Conservation (phyloP, 768 basidiomycete genomes). For the Pulveroboletus ravenelii region DNA sequence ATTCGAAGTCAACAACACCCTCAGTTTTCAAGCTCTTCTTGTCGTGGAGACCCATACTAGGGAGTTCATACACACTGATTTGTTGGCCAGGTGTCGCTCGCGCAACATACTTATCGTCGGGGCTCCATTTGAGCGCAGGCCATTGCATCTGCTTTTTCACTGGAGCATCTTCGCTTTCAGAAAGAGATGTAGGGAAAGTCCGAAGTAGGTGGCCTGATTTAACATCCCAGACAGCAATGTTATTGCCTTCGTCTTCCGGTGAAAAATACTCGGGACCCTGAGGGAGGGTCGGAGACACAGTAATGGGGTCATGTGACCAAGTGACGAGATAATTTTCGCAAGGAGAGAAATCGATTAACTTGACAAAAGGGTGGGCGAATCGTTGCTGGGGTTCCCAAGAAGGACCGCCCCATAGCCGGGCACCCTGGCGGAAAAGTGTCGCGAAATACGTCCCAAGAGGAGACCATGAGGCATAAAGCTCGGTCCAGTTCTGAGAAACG, state of each 20-base stretch:
- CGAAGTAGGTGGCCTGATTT: constrained; percentile 89
- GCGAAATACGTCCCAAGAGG: constrained; percentile 93
- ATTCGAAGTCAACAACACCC: constrained; percentile 96
- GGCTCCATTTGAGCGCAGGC: constrained; percentile 96
- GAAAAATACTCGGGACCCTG: constrained; percentile 86
- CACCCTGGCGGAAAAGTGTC: constrained; percentile 91
- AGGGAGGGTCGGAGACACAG: constrained; percentile 72
- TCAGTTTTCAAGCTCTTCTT: constrained; percentile 98
- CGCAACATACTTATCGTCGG: constrained; percentile 92
- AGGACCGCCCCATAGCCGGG: constrained; percentile 91
- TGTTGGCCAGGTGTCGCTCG: constrained; percentile 85
- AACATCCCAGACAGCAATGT: constrained; percentile 98
- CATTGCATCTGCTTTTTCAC: constrained; percentile 84
- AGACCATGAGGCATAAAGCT: constrained; percentile 96
- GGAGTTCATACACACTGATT: constrained; percentile 95
- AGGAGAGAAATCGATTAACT: constrained; percentile 95
- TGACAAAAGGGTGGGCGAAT: constrained; percentile 93
- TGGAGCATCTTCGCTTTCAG: constrained; percentile 52
- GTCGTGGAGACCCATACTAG: constrained; percentile 88
- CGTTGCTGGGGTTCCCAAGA: constrained; percentile 86
- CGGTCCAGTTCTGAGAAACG: constrained; percentile 79
- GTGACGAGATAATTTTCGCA: constrained; percentile 96
- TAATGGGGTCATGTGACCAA: constrained; percentile 93
- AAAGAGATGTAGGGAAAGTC: constrained; percentile 72
- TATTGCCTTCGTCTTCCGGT: constrained; percentile 93